phyloP scores from a whole-genome alignment of 352 stramenopile genomes.

The Globisporangium alternatum region DNA sequence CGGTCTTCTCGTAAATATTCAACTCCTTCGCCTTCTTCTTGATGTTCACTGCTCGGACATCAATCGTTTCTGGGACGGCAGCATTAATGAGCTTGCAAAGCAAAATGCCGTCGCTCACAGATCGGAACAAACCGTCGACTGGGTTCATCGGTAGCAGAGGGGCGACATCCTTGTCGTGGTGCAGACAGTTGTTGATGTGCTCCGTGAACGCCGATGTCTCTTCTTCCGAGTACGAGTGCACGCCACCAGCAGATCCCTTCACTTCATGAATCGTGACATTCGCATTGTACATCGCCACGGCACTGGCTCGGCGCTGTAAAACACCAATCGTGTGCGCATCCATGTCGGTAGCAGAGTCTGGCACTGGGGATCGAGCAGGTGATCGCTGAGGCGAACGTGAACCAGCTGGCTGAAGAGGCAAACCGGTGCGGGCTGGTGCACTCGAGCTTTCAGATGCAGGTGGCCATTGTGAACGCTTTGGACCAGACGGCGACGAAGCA shows the following conservation, averaged over 20 bases:
- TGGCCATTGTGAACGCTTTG: slow-evolving; percentile 51
- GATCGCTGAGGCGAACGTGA: slow-evolving; percentile 25
- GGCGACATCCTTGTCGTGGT: slow-evolving; percentile 59
- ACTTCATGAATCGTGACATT: slow-evolving; percentile 79
- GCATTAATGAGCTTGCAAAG: slow-evolving; percentile 93
- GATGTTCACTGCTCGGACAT: slow-evolving; percentile 86
- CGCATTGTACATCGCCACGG: slow-evolving; percentile 50
- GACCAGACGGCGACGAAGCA: background rate
- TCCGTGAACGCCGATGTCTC: slow-evolving; percentile 90
- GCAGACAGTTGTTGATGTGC: slow-evolving; percentile 91
- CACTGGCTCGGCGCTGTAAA: slow-evolving; percentile 59
- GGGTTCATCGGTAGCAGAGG: slow-evolving; percentile 73
- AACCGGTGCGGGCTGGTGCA: background rate
- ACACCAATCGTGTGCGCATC: slow-evolving; percentile 58
- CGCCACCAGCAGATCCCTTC: slow-evolving; percentile 63
- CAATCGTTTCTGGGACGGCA: slow-evolving; percentile 90
- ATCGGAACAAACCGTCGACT: slow-evolving; percentile 76
- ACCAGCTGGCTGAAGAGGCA: slow-evolving; percentile 17
- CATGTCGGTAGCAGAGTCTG: slow-evolving; percentile 11
- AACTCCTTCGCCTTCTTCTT: slow-evolving; percentile 75
- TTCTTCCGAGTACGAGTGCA: slow-evolving; percentile 90
- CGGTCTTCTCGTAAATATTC: slow-evolving; percentile 87
- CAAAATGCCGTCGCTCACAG: slow-evolving; percentile 81
- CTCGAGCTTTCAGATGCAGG: slow-evolving; percentile 19
- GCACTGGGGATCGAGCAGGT: slow-evolving; percentile 17